phyloP scores from a whole-genome alignment of 1,284 basidiomycete species.

The Heterobasidion annosum region DNA sequence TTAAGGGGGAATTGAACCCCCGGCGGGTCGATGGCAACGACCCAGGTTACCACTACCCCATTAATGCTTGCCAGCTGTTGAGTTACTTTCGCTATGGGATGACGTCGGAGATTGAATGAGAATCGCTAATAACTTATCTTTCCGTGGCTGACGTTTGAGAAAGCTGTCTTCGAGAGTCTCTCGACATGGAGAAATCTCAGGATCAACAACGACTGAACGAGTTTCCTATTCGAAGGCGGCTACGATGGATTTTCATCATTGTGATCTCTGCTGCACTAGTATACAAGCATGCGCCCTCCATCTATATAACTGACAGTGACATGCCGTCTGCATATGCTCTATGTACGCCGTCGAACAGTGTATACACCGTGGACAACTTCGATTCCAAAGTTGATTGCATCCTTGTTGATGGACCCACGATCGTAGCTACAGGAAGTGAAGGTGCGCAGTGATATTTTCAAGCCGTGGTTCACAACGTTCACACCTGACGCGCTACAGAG shows the following conservation, averaged over 20 bases:
- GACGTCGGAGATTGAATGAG: too few species aligned
- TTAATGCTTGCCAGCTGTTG: constrained; percentile 19
- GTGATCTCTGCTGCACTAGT: not conserved
- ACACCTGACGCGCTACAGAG: constrained; percentile 12
- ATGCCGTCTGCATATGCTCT: constrained; percentile 6
- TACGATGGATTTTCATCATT: not conserved
- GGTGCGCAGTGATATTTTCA: constrained; percentile 25
- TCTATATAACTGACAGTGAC: not conserved
- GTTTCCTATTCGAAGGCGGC: not conserved
- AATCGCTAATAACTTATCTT: too few species aligned
- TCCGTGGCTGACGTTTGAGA: too few species aligned
- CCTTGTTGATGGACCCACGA: constrained; percentile 44
- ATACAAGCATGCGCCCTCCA: not conserved
- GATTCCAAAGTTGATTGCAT: constrained; percentile 50
- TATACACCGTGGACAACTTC: constrained; percentile 10
- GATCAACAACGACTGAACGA: not conserved
- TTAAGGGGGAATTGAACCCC: constrained; percentile 75
- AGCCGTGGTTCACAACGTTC: constrained; percentile 6
- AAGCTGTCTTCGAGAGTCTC: not conserved
- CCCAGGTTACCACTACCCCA: constrained; percentile 44
- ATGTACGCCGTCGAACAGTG: constrained; percentile 4
- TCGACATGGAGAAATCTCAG: not conserved
- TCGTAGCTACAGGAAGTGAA: constrained; percentile 48
- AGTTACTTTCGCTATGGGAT: too few species aligned
- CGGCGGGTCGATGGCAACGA: constrained; percentile 58